Evolutionary conservation across 805 yeast genomes (phyloP), one percentile per base, ranked within the genome.

Genomic region (Kuraishia cidri): DNA sequence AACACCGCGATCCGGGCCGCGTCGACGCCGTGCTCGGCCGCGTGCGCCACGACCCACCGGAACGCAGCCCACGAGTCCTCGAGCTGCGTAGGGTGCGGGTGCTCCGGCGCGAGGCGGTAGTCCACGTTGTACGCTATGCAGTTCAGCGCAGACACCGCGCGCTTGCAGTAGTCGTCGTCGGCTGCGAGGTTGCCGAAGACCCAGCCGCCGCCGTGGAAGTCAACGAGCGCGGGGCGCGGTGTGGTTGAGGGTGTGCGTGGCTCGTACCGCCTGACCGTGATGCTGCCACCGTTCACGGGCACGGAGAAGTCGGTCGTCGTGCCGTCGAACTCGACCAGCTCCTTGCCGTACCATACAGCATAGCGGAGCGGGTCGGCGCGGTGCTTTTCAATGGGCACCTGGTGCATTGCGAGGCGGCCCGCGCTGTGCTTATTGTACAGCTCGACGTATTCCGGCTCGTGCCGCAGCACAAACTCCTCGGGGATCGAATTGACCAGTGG

Each of bases 151-250:
- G 50, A 48, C 24, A 62, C 60, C 29, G 54, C 41, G 27, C 58
- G 53, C 4, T 65, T 55, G 36, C 65, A 60, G 41, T 46, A 55
- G 5, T 59, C 52, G 44, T 61, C 58, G 35, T 64, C 69, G 10
- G 69, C 54, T 35, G 34, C 40, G 26, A 64, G 52, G 33, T 50
- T 50, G 2, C 69, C 69, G 12, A 62, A 46, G 2, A 56, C 64
- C 62, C 65, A 64, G 2, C 69, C 69, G 19, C 71, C 69, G 15
- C 69, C 71, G 36, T 64, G 71, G 46, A 42, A 60, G 56, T 58
- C 61, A 19, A 64, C 36, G 24, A n/a, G n/a, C n/a, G n/a, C n/a
- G n/a, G n/a, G n/a, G n/a, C n/a, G n/a, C n/a, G n/a, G n/a, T n/a
- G n/a, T n/a, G n/a, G n/a, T n/a, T n/a, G n/a, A n/a, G n/a, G n/a